Evolutionary conservation across 257 asterid genomes (phyloP).

Genomic region (Ligustrum vulgare): DNA sequence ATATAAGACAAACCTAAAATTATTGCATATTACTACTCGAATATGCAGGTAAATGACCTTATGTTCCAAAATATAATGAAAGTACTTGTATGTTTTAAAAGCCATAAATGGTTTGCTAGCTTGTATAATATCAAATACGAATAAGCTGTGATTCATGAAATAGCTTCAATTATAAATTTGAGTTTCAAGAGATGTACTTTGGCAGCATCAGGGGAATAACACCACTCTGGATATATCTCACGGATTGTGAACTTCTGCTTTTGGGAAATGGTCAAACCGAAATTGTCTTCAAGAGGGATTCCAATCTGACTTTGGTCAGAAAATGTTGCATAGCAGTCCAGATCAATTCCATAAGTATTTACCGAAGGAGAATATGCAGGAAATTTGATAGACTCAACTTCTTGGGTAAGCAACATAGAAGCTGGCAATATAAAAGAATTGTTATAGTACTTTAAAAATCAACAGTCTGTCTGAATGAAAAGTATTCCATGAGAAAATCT

Average conservation of each 20-base stretch:
- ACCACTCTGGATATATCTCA: conserved; percentile 93
- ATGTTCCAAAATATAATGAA: background rate
- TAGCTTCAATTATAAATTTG: conserved; percentile 14
- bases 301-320: conserved; percentile 56
- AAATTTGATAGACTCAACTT: conserved; percentile 38
- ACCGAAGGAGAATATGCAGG: conserved; percentile 37
- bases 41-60: background rate
- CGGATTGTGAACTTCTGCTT: conserved; percentile 80
- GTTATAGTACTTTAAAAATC: conserved; percentile 21
- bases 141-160: background rate
- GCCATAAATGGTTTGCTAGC: background rate
- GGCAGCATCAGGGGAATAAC: conserved; percentile 71
- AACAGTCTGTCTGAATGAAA: conserved; percentile 15
- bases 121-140: background rate
- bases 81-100: background rate
- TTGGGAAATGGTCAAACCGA: conserved; percentile 30
- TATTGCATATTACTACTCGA: background rate
- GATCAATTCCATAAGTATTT: conserved; percentile 37
- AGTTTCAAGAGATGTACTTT: conserved; percentile 49
- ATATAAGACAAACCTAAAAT: background rate
- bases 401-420: conserved; percentile 37
- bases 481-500: conserved; percentile 22
- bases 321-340: conserved; percentile 38
- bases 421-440: conserved; percentile 38
- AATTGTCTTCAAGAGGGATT: conserved; percentile 47